Evolutionary conservation across 768 basidiomycete species (phyloP), one percentile per base, ranked within the genome.

Genomic region (Omphalotus guepiniiformis): DNA sequence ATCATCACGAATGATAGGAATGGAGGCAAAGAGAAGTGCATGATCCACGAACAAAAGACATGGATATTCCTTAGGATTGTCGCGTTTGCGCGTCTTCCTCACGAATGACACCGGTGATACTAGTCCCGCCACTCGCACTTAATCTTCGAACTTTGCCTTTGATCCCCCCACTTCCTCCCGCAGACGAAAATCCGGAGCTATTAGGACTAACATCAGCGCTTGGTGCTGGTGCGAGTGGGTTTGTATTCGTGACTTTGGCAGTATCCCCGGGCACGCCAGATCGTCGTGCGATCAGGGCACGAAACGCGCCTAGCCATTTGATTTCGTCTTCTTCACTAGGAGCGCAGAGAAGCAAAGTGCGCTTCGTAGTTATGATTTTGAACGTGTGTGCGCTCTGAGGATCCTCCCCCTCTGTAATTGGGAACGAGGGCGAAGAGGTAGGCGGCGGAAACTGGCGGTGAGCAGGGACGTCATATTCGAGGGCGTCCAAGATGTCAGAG

Each of bases 271-370:
- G 75, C 1, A 78, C 70, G 8, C 72, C 80, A 6, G 72, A 72
- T 53, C 90, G 72, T 45, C 89, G 74, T 16, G 87, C 86, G 53
- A 98, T 86, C 60, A 99, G 75, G 51, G 93, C 93, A 42, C 93
- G 84, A 30, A 98, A 81, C 8, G 95, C 93, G 42, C 93, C 93
- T 39, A 99, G 72, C 96, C 96, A 99, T 65, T 88, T 90, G 64
- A 98, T 94, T 69, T 98, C 96, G 57, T 98, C 95, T 57, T 97
- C 96, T 64, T 99, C 96, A 49, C 79, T 85, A 13, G 96, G 95
- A 6, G 96, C 96, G 58, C 93, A 96, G 21, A 98, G 72, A 44
- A 95, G 65, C 49, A 93, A 70, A 15, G 89, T 87, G 51, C 92
- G 81, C 65, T 95, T 93, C 45, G 95, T 93, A 29, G 93, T 96